phyloP scores from a whole-genome alignment of 148 eudicot genomes.

The Euryodendron excelsum region DNA sequence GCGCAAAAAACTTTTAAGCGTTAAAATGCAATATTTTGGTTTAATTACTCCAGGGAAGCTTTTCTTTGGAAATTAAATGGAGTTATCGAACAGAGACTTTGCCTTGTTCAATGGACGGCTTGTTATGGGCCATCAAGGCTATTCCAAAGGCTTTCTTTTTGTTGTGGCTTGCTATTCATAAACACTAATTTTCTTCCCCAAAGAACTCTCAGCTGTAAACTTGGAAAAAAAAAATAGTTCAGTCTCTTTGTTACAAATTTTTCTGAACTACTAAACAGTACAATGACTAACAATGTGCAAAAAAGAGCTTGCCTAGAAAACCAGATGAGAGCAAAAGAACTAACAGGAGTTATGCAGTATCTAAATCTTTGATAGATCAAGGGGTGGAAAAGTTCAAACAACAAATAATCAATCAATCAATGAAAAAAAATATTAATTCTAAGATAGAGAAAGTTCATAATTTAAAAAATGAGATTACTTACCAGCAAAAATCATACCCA shows the following conservation, averaged over 20 bases:
- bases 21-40: too few species aligned
- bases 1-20: too few species aligned
- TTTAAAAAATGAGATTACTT: slow-evolving; percentile 7
- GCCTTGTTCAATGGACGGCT: too few species aligned
- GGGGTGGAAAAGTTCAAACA: background rate
- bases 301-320: background rate
- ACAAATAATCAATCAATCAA: background rate
- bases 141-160: background rate
- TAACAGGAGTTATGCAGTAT: background rate
- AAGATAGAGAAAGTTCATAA: background rate
- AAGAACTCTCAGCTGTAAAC: background rate
- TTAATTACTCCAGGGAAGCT: too few species aligned
- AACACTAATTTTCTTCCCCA: background rate
- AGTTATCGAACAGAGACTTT: too few species aligned
- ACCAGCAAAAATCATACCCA: slow-evolving; percentile 20
- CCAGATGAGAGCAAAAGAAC: too few species aligned
- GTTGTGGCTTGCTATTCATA: background rate
- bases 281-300: background rate
- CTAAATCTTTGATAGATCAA: background rate
- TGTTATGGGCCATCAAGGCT: too few species aligned
- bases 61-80: too few species aligned
- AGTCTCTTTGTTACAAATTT: background rate
- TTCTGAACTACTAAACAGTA: background rate
- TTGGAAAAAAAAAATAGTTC: background rate
- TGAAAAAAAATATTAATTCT: background rate